Conservation (phyloP, 495 filamentous ascomycete species). For the Talaromyces liani region DNA sequence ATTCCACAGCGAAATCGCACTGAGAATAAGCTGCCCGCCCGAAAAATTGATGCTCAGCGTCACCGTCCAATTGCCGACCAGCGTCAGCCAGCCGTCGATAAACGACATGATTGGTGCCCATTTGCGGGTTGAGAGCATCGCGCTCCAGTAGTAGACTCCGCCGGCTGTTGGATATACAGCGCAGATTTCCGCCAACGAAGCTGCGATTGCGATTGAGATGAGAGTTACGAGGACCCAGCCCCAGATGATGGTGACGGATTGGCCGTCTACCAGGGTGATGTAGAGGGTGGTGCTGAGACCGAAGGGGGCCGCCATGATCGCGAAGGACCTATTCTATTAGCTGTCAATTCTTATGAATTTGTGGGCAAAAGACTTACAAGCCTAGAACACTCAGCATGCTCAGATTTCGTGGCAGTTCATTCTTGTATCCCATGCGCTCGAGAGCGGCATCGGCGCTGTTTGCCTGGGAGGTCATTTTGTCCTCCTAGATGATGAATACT, state of each 20-base stretch:
- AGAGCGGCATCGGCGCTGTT: constrained; percentile 44
- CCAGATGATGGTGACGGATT: constrained; percentile 61
- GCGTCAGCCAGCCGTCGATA: constrained; percentile 69
- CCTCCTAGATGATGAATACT: too few species aligned
- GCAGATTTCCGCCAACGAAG: constrained; percentile 69
- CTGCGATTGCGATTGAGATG: constrained; percentile 63
- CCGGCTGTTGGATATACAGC: constrained; percentile 64
- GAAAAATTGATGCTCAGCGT: constrained; percentile 42
- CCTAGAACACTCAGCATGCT: constrained; percentile 61
- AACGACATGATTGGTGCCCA: constrained; percentile 61
- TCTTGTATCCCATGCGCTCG: constrained; percentile 57
- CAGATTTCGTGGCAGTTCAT: constrained; percentile 51
- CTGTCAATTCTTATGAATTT: constrained; percentile 2
- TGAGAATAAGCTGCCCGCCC: constrained; percentile 54
- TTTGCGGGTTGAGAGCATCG: constrained; percentile 46
- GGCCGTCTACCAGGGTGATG: constrained; percentile 59
- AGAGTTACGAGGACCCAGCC: constrained; percentile 63
- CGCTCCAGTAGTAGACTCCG: constrained; percentile 72
- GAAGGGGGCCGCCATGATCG: constrained; percentile 56
- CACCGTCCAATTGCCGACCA: constrained; percentile 61
- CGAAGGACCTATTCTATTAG: constrained; percentile 30
- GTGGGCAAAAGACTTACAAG: constrained; percentile 30
- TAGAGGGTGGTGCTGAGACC: constrained; percentile 64
- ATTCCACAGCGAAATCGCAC: constrained; percentile 53
- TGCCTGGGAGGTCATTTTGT: background rate